phyloP scores from a whole-genome alignment of 2,329 filamentous ascomycete species.

The Neofusicoccum kwambonambiense region DNA sequence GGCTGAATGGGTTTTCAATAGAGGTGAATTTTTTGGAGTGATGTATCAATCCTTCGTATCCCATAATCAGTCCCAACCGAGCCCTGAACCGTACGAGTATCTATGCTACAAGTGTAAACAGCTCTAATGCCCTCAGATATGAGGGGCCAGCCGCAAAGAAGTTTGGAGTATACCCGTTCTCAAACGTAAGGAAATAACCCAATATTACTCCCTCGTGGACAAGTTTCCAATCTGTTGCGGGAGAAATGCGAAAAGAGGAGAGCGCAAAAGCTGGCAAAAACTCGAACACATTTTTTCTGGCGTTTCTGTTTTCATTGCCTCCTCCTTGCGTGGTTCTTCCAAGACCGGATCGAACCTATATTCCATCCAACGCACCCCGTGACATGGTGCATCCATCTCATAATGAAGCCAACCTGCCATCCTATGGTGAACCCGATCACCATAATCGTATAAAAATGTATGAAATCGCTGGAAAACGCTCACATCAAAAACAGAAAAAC shows the following conservation, averaged over 20 bases:
- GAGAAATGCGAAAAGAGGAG: neutral
- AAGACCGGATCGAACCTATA: neutral
- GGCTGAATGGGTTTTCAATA: neutral
- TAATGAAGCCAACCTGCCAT: neutral
- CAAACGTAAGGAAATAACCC: neutral
- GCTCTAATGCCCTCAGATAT: neutral
- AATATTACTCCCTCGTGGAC: neutral
- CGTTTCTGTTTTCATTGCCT: neutral
- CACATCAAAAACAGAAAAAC: neutral
- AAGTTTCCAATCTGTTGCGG: conserved; percentile 1
- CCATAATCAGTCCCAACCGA: neutral
- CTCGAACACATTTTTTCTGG: neutral
- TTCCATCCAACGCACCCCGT: neutral
- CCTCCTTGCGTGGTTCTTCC: neutral
- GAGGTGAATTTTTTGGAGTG: neutral
- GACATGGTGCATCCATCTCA: neutral
- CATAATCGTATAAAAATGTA: neutral
- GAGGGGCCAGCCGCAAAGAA: neutral
- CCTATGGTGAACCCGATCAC: neutral
- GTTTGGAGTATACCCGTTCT: conserved; percentile 1
- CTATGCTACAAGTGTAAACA: conserved; percentile 2
- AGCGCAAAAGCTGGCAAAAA: conserved; percentile 11
- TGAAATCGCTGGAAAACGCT: conserved; percentile 10
- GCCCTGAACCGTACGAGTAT: neutral
- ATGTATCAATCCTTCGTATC: conserved; percentile 1